Evolutionary conservation across 106 monocot species (phyloP), one percentile per base, ranked within the genome.

Genomic region (Apostasia shenzhenica): DNA sequence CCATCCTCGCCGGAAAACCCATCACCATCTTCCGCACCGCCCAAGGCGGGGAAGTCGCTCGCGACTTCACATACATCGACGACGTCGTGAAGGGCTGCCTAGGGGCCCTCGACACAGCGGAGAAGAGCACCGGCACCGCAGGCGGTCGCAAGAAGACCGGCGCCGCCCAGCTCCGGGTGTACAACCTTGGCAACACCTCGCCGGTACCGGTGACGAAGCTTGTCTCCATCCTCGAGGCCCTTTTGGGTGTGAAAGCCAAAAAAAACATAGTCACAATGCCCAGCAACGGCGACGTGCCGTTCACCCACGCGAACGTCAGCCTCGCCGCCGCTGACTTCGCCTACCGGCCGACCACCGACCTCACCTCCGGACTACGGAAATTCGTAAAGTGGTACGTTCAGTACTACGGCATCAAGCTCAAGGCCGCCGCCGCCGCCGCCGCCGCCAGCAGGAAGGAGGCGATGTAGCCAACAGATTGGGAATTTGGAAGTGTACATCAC

Each of bases 271-370:
- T 89, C 37, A 70, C 66, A 39, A 82, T 89, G 85, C 88, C 88
- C 48, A 55, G 70, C 5, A 89, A 89, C 54, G 88, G 88, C 45
- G 88, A 89, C 67, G 88, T 89, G 26, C 88, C 85, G 8, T 89
- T 48, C 71, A 89, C 88, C 1, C 88, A 89, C 54, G 88, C 88
- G 48, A 89, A 89, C 67, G 85, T 89, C 5, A 85, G 79, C 79
- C 66, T 82, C 57, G 88, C 88, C 3, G 61, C 54, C 14, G 48
- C 41, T 1, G 85, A 89, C 50, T 84, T 89, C 72, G 79, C 79
- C 4, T 89, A 89, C 76, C 68, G 77, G 12, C 85, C 88, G 8
- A 80, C 79, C 14, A 89, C 85, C 37, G 79, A 84, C 62, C 77
- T 89, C 57, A 75, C 76, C 42, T 66, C 82, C 59, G 88, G 88